Evolutionary conservation across 1,139 yeast genomes (phyloP).

Genomic region (Diutina pseudorugosa): DNA sequence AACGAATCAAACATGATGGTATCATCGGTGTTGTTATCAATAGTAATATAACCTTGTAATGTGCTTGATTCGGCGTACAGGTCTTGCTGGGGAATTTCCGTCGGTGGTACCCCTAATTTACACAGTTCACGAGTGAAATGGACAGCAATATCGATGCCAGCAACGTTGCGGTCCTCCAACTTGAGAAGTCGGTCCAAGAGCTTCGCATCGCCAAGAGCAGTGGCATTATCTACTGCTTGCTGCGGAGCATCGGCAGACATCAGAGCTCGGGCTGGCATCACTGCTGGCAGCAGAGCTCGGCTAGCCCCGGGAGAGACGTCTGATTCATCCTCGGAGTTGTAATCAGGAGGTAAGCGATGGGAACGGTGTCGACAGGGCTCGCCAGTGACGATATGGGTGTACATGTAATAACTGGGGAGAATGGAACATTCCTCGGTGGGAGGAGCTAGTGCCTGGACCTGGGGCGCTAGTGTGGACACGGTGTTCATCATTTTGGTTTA

Average conservation of each 20-base stretch:
- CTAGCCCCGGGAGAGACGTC: neutral
- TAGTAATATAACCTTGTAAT: constrained; percentile 37
- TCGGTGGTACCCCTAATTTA: constrained; percentile 16
- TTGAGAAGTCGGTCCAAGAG: neutral
- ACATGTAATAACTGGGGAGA: constrained; percentile 1
- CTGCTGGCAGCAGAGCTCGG: neutral
- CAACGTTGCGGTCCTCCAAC: constrained; percentile 8
- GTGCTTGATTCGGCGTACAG: constrained; percentile 40
- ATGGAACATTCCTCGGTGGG: constrained; percentile 1
- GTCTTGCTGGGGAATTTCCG: constrained; percentile 20
- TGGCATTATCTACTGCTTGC: neutral
- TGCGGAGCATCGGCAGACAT: neutral
- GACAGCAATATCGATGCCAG: constrained; percentile 17
- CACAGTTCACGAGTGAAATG: constrained; percentile 28
- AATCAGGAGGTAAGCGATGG: neutral
- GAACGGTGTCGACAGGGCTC: neutral
- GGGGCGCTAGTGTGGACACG: neutral
- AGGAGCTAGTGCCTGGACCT: neutral
- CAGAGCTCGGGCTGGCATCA: neutral
- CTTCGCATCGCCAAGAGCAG: neutral
- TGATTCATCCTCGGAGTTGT: neutral
- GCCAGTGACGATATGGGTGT: neutral
- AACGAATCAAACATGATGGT: constrained; percentile 43
- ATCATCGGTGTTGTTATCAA: constrained; percentile 28
- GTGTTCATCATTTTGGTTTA: neutral